Percentiles rank a stretch among this genome's conserved stretches.
Evolutionary conservation across 352 stramenopile genomes (phyloP).

Genomic region (Pythium volutum): DNA sequence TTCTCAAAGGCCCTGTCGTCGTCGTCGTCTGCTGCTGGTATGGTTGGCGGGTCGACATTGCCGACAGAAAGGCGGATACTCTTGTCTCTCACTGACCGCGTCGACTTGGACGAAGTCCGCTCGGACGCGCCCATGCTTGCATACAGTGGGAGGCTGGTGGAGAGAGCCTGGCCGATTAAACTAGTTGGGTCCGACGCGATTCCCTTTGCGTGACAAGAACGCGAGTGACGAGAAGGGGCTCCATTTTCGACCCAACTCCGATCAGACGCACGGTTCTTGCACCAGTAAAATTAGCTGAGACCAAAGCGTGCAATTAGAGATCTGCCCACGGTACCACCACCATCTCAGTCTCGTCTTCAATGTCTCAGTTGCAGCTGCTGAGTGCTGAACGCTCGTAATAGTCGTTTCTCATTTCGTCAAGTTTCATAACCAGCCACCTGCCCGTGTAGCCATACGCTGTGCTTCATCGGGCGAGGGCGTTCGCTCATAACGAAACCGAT

Average conservation of each 20-base stretch:
- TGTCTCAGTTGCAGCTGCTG: conserved; percentile 4
- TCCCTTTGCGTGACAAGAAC: conserved; percentile 2
- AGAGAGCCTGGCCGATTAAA: no score
- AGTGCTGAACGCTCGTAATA: neutral
- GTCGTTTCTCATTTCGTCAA: neutral
- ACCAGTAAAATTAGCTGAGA: conserved; percentile 3
- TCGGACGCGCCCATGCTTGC: neutral
- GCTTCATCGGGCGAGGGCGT: neutral
- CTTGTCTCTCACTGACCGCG: conserved; percentile 6
- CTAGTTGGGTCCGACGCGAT: no score
- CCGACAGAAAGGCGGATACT: neutral
- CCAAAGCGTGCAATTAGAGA: neutral
- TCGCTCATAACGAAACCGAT: neutral
- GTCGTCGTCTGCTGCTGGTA: neutral
- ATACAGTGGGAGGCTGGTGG: no score
- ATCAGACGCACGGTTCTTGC: neutral
- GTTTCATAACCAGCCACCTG: neutral
- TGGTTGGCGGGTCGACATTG: neutral
- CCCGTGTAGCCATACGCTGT: neutral
- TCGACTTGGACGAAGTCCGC: conserved; percentile 12
- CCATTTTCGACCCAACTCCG: neutral
- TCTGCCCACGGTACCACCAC: no score
- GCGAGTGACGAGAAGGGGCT: neutral
- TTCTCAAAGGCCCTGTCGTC: neutral
- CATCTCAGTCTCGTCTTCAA: conserved; percentile 14